Percentiles rank a stretch among this genome's conserved stretches.
phyloP scores from a whole-genome alignment of 1,139 yeast species.

The Debaryomyces singareniensis region DNA sequence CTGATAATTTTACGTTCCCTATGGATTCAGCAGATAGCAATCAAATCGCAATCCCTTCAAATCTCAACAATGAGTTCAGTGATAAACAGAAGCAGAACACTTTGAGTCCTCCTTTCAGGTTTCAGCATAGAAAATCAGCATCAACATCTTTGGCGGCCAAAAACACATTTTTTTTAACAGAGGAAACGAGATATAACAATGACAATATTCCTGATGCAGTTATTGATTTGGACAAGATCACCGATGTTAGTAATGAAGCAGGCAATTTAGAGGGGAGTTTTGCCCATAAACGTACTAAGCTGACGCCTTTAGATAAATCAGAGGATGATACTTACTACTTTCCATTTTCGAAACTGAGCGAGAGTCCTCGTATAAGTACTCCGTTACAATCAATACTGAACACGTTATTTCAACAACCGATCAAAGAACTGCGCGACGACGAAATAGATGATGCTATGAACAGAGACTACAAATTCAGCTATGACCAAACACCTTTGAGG shows the following conservation, averaged over 20 bases:
- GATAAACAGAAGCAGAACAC: neutral
- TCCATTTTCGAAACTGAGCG: conserved; percentile 22
- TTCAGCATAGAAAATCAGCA: conserved; percentile 18
- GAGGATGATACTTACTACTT: conserved; percentile 30
- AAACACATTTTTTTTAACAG: conserved; percentile 26
- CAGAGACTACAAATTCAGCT: conserved; percentile 5
- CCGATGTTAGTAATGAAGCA: conserved; percentile 30
- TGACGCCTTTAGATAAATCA: conserved; percentile 34
- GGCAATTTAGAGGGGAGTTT: conserved; percentile 8
- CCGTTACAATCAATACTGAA: conserved; percentile 19
- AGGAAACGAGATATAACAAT: conserved; percentile 23
- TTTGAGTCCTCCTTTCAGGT: conserved; percentile 33
- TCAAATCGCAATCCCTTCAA: neutral
- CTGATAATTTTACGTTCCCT: conserved; percentile 27
- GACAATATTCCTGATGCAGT: conserved; percentile 54
- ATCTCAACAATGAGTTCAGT: neutral
- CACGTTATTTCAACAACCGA: conserved; percentile 26
- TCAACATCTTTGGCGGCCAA: conserved; percentile 15
- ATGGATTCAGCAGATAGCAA: conserved; percentile 9
- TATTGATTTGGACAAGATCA: conserved; percentile 57
- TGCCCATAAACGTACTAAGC: conserved; percentile 40
- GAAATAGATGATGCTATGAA: conserved; percentile 23
- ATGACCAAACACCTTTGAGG: conserved; percentile 1
- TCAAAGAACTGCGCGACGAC: conserved; percentile 21
- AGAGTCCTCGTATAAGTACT: conserved; percentile 18